Conservation (phyloP, 176 grass and related monocot genomes). For the Eleusine coracana region DNA sequence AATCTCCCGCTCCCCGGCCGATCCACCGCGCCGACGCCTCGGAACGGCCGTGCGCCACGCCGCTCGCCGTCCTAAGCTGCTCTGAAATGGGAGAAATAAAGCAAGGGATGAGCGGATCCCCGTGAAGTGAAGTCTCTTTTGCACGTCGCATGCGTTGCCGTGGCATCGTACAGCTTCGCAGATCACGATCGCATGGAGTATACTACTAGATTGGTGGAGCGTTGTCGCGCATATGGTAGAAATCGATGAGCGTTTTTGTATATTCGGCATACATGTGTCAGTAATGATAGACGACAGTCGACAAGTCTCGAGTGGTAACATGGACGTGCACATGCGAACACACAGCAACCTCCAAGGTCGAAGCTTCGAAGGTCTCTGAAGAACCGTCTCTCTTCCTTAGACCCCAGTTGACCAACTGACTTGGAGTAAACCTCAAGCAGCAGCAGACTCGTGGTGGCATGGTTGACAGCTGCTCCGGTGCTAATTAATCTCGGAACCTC, state of each 20-base stretch:
- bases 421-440: constrained; percentile 39
- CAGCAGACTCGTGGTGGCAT: neutral
- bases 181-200: neutral
- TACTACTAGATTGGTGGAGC: neutral
- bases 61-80: neutral
- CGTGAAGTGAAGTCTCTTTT: too few relatives aligned
- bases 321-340: too few relatives aligned
- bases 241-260: neutral
- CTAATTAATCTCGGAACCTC: constrained; percentile 8
- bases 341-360: neutral
- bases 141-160: too few relatives aligned
- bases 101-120: neutral
- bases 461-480: neutral
- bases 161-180: neutral
- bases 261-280: neutral
- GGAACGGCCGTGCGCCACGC: neutral
- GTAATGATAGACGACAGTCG: neutral
- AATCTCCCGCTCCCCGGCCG: neutral
- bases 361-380: neutral
- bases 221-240: neutral
- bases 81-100: neutral
- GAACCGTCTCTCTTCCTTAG: too few relatives aligned
- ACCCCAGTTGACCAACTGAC: constrained; percentile 21
- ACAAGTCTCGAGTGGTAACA: neutral
- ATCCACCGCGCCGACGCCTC: neutral